phyloP scores from a whole-genome alignment of 805 yeast species.

The Candida tammaniensis region DNA sequence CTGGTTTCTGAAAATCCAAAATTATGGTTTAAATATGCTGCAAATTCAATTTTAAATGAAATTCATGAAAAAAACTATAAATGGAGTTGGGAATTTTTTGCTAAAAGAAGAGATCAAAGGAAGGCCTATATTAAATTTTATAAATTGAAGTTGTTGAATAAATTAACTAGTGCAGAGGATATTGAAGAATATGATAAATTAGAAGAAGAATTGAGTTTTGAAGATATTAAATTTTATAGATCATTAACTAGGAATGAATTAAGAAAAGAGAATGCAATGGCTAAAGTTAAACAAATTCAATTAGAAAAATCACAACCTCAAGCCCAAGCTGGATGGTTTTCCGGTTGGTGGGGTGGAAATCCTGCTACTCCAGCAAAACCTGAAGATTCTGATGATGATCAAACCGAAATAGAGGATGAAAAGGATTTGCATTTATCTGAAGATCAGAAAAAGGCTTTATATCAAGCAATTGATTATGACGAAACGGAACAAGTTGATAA shows the following conservation, averaged over 20 bases:
- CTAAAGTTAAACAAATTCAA: conserved; percentile 15
- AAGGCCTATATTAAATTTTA: conserved; percentile 64
- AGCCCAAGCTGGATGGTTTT: conserved; percentile 55
- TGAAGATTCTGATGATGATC: not conserved
- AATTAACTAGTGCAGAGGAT: conserved; percentile 24
- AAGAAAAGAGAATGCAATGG: conserved; percentile 47
- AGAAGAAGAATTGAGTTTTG: conserved; percentile 62
- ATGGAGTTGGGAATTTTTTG: conserved; percentile 88
- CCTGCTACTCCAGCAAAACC: conserved; percentile 11
- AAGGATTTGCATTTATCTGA: conserved; percentile 55
- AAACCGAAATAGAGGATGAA: conserved; percentile 15
- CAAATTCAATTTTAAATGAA: conserved; percentile 69
- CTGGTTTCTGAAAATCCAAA: conserved; percentile 60
- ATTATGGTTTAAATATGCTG: conserved; percentile 83
- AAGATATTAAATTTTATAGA: conserved; percentile 83
- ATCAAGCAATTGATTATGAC: conserved; percentile 90
- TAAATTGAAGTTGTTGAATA: conserved; percentile 52
- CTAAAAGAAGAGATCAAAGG: conserved; percentile 69
- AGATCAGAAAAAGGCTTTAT: conserved; percentile 84
- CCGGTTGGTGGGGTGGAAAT: conserved; percentile 59
- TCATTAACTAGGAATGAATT: conserved; percentile 70
- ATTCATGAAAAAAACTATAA: conserved; percentile 75
- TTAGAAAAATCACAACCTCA: conserved; percentile 5
- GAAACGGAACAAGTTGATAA: conserved; percentile 56
- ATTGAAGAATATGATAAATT: conserved; percentile 44